Evolutionary conservation across 805 yeast species (phyloP), one percentile per base, ranked within the genome.

Genomic region (Saturnispora sanitii): DNA sequence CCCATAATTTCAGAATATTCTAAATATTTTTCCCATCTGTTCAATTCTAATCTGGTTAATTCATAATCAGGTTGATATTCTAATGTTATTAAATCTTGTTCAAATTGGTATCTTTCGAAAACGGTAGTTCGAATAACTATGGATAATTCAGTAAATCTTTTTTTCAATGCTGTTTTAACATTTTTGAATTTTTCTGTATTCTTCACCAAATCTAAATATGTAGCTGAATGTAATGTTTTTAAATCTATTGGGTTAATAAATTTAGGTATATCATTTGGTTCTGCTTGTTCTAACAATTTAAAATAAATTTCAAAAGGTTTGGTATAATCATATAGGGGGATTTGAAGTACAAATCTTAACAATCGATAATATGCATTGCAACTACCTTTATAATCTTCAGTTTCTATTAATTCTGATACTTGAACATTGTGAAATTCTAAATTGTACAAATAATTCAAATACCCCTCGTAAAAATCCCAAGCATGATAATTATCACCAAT

Each of bases 11-110:
- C 85, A 28, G 75, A 58, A 42, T 66, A 73, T 46, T 68, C 69
- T 28, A 82, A 50, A 54, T 80, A 85, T 22, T 63, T 55, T 40
- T 68, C 72, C 77, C 94, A 81, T 9, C 61, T 64, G 16, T 68
- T 70, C 17, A 79, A 51, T 48, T 81, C 82, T 51, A 53, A 45
- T 56, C 70, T 46, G 46, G 55, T 36, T 21, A 59, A 48, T 26
- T 54, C 47, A 34, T 44, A 3, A 65, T 57, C 51, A 1, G 67
- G 63, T 21, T 58, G 60, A 47, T 54, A 70, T 45, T 60, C 69
- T 6, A 66, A 67, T 8, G 57, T 45, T 6, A 53, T 47, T 6
- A 75, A 49, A 2, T 55, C 52, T 43, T 65, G 64, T 45, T 79
- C 85, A 54, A 54, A 77, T 7, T 59, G 55, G 53, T 65, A 77